Evolutionary conservation across 1,284 basidiomycete genomes (phyloP), one percentile per base, ranked within the genome.

Genomic region (Tylopilus sp.): DNA sequence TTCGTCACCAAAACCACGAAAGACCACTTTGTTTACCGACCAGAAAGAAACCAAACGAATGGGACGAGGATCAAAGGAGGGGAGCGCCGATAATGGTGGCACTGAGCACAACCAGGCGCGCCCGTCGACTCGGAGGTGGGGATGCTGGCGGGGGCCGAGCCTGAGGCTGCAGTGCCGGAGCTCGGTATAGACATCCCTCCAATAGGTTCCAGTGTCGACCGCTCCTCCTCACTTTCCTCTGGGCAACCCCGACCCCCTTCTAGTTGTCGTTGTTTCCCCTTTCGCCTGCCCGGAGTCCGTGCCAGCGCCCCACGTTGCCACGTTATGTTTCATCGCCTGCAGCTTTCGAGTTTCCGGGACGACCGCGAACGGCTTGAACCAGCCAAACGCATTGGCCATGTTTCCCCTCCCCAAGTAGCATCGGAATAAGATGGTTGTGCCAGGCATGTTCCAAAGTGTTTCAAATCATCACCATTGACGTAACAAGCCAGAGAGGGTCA

Each of bases 341-440:
- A 52, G 51, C 19, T 47, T 63, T 64, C 85, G 84, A 4, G 65
- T 68, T 57, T 87, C 83, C 44, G 87, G 64, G 33, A 78, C 81
- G 25, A 72, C 66, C 29, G 75, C 73, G 61, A 90, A 91, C 13
- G 82, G 75, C 55, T 85, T 79, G 59, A 81, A 89, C 87, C 87
- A 89, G 64, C 91, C 88, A 60, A 85, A 88, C 2, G 88, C 76
- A 58, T 91, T 91, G 66, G 90, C 78, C 77, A 86, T 78, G 64
- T 76, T 81, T 38, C 86, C 86, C 39, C 84, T 84, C 55, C 89
- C 84, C 45, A 84, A 70, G 66, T 89, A 90, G 16, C 86, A 74
- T 37, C 71, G 70, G 68, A 89, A 89, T n/a, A 89, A 70, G 47
- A 90, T 84, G 55, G 77, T 81, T 6, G 79, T 82, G 58, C 91